A percentile compares a stretch with the other conserved stretches of the same genome.
phyloP scores from a whole-genome alignment of 208 protist genomes.

The Trypanosoma vivax region DNA sequence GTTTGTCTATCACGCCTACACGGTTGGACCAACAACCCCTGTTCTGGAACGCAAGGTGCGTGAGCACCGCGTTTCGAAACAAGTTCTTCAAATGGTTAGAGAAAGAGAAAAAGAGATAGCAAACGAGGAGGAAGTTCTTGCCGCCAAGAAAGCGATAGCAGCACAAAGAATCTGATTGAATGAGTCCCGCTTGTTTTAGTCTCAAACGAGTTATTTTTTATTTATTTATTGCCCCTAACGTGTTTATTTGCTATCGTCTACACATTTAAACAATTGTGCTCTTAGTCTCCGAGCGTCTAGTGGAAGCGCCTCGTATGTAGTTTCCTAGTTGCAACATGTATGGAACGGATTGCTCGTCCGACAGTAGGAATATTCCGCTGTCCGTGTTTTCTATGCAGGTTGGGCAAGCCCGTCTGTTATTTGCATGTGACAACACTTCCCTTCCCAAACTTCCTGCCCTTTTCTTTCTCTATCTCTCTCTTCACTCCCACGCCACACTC shows the following conservation, averaged over 20 bases:
- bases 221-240: not conserved
- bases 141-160: slow-evolving; percentile 49
- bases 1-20: slow-evolving; percentile 88
- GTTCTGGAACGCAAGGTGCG: slow-evolving; percentile 86
- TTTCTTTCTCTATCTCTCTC: too few relatives aligned
- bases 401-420: too few relatives aligned
- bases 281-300: too few relatives aligned
- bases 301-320: too few relatives aligned
- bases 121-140: slow-evolving; percentile 54
- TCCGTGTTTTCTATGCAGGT: too few relatives aligned
- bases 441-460: too few relatives aligned
- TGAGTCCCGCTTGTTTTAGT: too few relatives aligned
- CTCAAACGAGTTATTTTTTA: too few relatives aligned
- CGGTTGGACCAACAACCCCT: slow-evolving; percentile 73
- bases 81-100: slow-evolving; percentile 89
- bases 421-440: not conserved
- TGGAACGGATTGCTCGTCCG: too few relatives aligned
- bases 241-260: not conserved
- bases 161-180: slow-evolving; percentile 36
- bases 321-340: too few relatives aligned
- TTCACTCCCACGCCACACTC: too few relatives aligned
- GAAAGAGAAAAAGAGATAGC: slow-evolving; percentile 74
- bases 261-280: not conserved
- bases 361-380: too few relatives aligned
- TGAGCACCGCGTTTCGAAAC: slow-evolving; percentile 85